phyloP scores from a whole-genome alignment of 169 alveolate genomes.

The Cryptosporidium baileyi region DNA sequence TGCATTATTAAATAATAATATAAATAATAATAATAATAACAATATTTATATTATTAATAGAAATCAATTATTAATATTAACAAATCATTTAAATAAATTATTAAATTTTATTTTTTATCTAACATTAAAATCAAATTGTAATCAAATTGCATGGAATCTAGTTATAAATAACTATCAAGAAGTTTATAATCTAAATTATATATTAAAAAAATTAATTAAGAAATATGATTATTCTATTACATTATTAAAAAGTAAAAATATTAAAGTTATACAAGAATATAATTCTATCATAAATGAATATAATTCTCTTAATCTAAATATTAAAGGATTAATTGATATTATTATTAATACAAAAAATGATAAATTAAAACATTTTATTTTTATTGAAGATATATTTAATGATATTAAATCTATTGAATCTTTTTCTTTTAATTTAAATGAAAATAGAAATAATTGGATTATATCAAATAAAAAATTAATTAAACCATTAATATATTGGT shows the following conservation, averaged over 20 bases:
- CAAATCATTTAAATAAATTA: neutral
- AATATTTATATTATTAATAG: neutral
- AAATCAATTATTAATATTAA: neutral
- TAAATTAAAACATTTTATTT: neutral
- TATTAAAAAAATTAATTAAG: conserved; percentile 5
- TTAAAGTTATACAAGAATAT: neutral
- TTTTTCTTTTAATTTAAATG: neutral
- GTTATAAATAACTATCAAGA: neutral
- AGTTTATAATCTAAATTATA: no score
- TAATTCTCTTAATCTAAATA: neutral
- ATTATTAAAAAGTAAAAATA: neutral
- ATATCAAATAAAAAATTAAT: neutral
- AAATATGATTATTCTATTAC: neutral
- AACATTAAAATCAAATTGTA: neutral
- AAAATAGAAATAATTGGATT: conserved; percentile 2
- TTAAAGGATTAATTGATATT: conserved; percentile 17
- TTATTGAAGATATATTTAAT: conserved; percentile 6
- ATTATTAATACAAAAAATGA: conserved; percentile 11
- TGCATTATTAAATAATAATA: conserved; percentile 11
- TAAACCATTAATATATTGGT: conserved; percentile 12
- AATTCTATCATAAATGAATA: neutral
- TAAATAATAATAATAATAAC: neutral
- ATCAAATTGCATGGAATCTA: conserved; percentile 44
- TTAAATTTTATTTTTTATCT: neutral
- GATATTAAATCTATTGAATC: conserved; percentile 4